Base-by-base conservation (phyloP, 116 monocot species). In the Iris pallida region DNA sequence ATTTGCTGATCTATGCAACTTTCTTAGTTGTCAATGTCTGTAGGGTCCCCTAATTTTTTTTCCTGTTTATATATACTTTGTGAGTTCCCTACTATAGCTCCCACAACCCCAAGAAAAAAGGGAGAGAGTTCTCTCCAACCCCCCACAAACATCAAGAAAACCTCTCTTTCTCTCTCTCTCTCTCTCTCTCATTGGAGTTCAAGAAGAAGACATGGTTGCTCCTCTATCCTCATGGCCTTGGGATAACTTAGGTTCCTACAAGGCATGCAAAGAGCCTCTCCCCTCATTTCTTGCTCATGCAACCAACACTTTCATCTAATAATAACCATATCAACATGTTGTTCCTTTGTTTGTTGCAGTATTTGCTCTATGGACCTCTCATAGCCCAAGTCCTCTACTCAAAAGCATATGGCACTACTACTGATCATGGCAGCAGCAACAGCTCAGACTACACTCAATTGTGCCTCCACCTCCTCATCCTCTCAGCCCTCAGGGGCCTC, bases 171-270 rank as follows among this genome's bases (percentile, higher is more conserved):
- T 51, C 49, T 51, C 49, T 51, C 49, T 51, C 49, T 51, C 49
- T 51, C 49, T 51, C 49, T 7, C 49, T 51, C 49, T 51, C 49
- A 13, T 7, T 51, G 49, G 7, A 13, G 49, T 51, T 13, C 14
- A 59, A 16, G 30, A 30, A 30, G 54, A 52, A 54, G 18, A 69
- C 68, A 80, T 81, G 78, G 75, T 8, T 65, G 63, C 83, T 49
- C 79, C 78, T 16, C 64, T 94, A 15, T 82, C 88, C 49, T 76
- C 88, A 17, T 95, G 95, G 95, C 95, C 95, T 30, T 91, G 95
- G 95, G 71, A 71, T 4, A 77, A 80, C 74, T 52, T 95, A 40
- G 95, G 95, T 62, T 64, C 53, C 15, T 91, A 80, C 91, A 95
- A 95, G 86, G 95, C 71, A 81, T 53, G 66, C 1, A 71, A 18